These are phyloP conservation scores for Larix sibirica DNA, from an alignment of 83 land plant genomes.

Conservation along the genomic window DNA sequence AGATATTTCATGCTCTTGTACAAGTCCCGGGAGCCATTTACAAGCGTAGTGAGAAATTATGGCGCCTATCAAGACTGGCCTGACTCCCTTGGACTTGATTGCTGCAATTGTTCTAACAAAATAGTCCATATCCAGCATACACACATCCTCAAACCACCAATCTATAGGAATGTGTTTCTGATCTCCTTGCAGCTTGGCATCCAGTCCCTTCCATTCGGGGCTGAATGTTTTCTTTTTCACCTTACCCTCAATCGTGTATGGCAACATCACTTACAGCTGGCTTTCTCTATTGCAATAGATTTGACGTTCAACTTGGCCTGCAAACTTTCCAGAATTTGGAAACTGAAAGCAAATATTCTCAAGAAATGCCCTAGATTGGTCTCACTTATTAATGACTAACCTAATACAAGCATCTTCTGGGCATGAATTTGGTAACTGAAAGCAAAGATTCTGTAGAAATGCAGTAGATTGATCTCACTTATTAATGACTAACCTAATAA, in stretches of 20 bases:
- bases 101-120: slow-evolving; percentile 58
- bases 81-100: slow-evolving; percentile 59
- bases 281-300: no score
- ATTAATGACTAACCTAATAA: no score
- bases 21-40: slow-evolving; percentile 71
- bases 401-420: no score
- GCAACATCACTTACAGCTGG: neutral
- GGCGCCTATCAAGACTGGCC: slow-evolving; percentile 64
- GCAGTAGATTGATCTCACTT: no score
- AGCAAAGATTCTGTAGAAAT: no score
- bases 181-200: neutral
- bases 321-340: no score
- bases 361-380: no score
- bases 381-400: no score
- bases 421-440: no score
- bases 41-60: slow-evolving; percentile 45
- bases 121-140: slow-evolving; percentile 62
- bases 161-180: slow-evolving; percentile 18
- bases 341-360: no score
- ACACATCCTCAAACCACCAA: slow-evolving; percentile 64
- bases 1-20: neutral
- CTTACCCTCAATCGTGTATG: neutral
- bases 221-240: neutral
- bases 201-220: neutral
- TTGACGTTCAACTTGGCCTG: no score